Evolutionary conservation across 805 yeast genomes (phyloP), one percentile per base, ranked within the genome.

Genomic region (Teunomyces kruisii): DNA sequence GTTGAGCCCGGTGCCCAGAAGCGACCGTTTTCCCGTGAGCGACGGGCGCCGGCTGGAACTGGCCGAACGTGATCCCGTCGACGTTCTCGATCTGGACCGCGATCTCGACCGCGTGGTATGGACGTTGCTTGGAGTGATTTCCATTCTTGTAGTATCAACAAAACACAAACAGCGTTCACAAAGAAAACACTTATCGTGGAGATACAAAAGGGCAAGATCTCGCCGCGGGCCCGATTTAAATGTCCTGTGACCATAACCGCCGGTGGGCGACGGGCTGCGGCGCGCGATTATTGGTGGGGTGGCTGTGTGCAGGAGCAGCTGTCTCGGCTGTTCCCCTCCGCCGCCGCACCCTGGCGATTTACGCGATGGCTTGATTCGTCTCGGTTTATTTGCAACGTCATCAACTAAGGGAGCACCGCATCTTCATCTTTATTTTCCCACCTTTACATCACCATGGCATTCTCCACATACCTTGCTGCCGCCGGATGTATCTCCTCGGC

Each of bases 31-130:
- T 4, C 60, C 60, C 28, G 48, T 43, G 26, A 67, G 51, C 3
- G 71, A 60, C 1, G 72, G 72, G 46, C 72, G 57, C 40, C 73
- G 55, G 17, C 64, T 60, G 4, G 69, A 57, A 40, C 64, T 59
- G 13, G 65, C 60, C 9, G 71, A 58, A 36, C 75, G 53, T 4
- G 72, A 62, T 47, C 55, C 65, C 26, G 68, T 67, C 9, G 64
- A 55, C 6, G 63, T 59, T 41, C 68, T 55, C 7, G 70, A 61
- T 30, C 69, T 52, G 8, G 76, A 72, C 19, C 76, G 53, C 2
- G 77, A 69, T 39, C 73, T 57, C 10, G 74, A 62, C 40, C 67
- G 53, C 14, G 69, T 41, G 9, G 40, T 46, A 32, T 33, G 42
- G 30, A 31, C 19, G 35, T 31, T 31, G 16, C 17, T 31, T n/a